phyloP scores from a whole-genome alignment of 2,329 filamentous ascomycete species.

The Orbilia quercus region DNA sequence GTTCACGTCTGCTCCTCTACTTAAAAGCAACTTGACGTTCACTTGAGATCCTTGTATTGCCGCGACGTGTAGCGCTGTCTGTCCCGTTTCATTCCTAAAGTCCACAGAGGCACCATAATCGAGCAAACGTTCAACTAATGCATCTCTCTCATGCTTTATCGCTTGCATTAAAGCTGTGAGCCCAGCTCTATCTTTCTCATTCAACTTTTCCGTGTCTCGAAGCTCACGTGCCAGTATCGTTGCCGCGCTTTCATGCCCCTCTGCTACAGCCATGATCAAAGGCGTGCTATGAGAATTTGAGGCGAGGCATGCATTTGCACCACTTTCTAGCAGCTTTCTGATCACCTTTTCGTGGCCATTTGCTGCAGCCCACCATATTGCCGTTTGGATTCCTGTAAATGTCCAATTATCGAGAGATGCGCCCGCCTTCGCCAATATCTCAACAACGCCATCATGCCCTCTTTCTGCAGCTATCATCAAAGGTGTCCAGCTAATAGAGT shows the following conservation, averaged over 20 bases:
- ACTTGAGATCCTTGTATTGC: not conserved
- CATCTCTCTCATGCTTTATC: not conserved
- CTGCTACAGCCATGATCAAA: not conserved
- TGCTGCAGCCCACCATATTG: not conserved
- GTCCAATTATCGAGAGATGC: not conserved
- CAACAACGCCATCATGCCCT: not conserved
- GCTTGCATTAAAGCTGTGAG: not conserved
- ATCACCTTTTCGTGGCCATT: not conserved
- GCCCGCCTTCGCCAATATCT: not conserved
- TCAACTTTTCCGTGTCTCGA: too few species aligned
- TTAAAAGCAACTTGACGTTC: constrained; percentile 3
- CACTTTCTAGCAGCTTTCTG: not conserved
- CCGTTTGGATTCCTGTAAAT: not conserved
- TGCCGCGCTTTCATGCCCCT: not conserved
- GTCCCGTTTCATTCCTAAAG: not conserved
- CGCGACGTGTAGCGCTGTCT: not conserved
- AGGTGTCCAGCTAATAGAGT: not conserved
- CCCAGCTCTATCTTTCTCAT: not conserved
- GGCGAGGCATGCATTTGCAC: too few species aligned
- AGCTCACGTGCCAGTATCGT: too few species aligned
- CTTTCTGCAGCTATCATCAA: not conserved
- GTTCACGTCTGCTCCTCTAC: not conserved
- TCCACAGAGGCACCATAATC: too few species aligned
- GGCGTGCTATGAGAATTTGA: not conserved
- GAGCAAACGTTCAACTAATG: too few species aligned